Base-by-base conservation (phyloP, 163 green algal species). In the Prototheca wickerhamii region DNA sequence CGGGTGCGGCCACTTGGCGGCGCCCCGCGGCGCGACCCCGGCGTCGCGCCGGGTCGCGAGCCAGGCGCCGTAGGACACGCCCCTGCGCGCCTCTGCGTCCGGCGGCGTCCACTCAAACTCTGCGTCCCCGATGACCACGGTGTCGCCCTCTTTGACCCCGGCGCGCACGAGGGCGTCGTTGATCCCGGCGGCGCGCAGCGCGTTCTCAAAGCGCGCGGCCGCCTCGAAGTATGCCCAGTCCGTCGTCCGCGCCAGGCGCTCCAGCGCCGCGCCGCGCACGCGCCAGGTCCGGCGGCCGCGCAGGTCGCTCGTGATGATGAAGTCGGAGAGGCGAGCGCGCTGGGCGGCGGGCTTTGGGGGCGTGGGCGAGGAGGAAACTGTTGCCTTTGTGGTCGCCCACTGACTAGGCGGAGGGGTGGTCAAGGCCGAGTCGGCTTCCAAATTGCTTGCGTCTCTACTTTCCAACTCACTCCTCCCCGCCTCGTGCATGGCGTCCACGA, bases 171-270 rank as follows among this genome's bases (percentile, higher is more conserved):
- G 73, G 26, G 77, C 70, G 8, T 58, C 64, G 56, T 82, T 86
- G 63, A 95, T 82, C 43, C 87, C 87, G 32, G 74, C 77, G 7
- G 81, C 86, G 26, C 95, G 81, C 60, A 98, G 64, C 44, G 96
- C 90, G 3, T 81, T 71, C 68, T 94, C 83, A 75, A 97, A 95
- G 31, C 81, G 65, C 33, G 64, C 65, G 15, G 76, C 82, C 1
- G 86, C 81, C 69, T 99, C 93, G 63, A 93, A 98, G 73, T 98
- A 98, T 58, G 95, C 82, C 90, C 91, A 99, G 75, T 98, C 96
- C 10, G 93, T 99, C 92, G 98, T 98, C 75, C 95, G 84, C 32
- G 78, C 73, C 79, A 92, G 91, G 12, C 84, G 69, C 64, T 89
- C 80, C 15, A 94, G 71, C n/a, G 79, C 86, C 42, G 74, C 69